Evolutionary conservation across 2,329 filamentous ascomycete genomes (phyloP).

Genomic region (Aspergillus versicolor): DNA sequence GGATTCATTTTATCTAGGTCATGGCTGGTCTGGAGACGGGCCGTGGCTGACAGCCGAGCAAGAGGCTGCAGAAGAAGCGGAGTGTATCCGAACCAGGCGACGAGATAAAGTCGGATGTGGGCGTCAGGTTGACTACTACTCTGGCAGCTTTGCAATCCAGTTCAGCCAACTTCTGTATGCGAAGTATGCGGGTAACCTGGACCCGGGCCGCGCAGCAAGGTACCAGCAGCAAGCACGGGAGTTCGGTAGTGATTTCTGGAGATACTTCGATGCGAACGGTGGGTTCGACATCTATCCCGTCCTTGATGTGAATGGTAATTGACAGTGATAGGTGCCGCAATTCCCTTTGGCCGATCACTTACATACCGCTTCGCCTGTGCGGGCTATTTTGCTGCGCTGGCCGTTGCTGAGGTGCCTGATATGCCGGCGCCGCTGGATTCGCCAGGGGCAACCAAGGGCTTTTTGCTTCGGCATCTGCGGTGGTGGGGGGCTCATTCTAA

Average conservation of each 20-base stretch:
- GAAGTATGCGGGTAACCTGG: constrained; percentile 6
- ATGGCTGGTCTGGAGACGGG: constrained; percentile 20
- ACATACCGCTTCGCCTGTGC: constrained; percentile 18
- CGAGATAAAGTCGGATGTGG: constrained; percentile 1
- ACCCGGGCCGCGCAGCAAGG: constrained; percentile 1
- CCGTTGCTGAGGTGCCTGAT: constrained; percentile 11
- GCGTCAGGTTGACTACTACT: constrained; percentile 19
- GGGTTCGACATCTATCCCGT: neutral
- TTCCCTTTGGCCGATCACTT: constrained; percentile 11
- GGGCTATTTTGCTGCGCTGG: constrained; percentile 17
- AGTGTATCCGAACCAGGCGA: neutral
- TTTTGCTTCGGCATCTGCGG: constrained; percentile 12
- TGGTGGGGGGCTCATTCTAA: constrained; percentile 15
- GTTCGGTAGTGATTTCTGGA: constrained; percentile 15
- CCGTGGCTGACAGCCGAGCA: constrained; percentile 4
- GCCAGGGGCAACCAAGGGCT: constrained; percentile 11
- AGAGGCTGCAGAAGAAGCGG: neutral
- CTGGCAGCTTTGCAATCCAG: constrained; percentile 21
- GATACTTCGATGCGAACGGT: constrained; percentile 17
- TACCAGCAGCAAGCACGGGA: constrained; percentile 13
- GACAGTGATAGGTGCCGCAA: constrained; percentile 1
- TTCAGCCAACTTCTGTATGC: constrained; percentile 19
- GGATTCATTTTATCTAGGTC: constrained; percentile 16
- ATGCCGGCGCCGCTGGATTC: constrained; percentile 13
- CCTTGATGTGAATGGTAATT: neutral